Evolutionary conservation across 2,329 filamentous ascomycete genomes (phyloP).

Genomic region (Trichocomaceae sp.): DNA sequence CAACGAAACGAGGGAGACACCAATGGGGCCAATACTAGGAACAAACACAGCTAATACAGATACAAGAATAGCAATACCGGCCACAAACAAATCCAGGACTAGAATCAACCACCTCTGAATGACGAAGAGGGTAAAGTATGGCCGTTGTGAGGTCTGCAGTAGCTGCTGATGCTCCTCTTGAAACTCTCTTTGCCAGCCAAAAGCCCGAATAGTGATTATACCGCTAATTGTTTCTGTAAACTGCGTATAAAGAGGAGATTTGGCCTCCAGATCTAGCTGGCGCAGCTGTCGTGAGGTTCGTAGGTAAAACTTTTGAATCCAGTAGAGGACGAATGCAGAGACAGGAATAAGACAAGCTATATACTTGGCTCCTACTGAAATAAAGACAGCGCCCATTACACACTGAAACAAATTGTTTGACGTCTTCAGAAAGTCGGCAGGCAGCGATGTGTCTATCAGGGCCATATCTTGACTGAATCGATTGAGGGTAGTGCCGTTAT

Average conservation of each 20-base stretch:
- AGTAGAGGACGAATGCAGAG: constrained; percentile 45
- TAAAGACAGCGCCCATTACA: constrained; percentile 1
- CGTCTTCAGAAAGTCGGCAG: constrained; percentile 1
- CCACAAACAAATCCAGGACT: no score
- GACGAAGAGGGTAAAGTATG: constrained; percentile 42
- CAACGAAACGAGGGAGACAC: constrained; percentile 49
- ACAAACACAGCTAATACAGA: constrained; percentile 36
- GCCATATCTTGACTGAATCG: constrained; percentile 40
- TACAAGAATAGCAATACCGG: constrained; percentile 29
- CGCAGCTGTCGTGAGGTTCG: no score
- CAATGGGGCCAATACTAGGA: constrained; percentile 43
- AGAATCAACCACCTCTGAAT: no score
- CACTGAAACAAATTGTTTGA: not conserved
- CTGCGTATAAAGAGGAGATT: no score
- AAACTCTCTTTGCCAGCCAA: constrained; percentile 20
- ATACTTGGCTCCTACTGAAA: constrained; percentile 26
- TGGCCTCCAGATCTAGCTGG: no score
- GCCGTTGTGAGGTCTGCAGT: constrained; percentile 49
- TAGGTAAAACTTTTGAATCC: constrained; percentile 15
- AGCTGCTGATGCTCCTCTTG: constrained; percentile 42
- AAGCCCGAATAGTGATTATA: no score
- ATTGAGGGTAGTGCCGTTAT: constrained; percentile 36
- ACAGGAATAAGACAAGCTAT: constrained; percentile 48
- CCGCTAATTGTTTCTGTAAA: no score
- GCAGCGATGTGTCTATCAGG: constrained; percentile 38